Evolutionary conservation across 495 filamentous ascomycete species (phyloP), one percentile per base, ranked within the genome.

Genomic region (Penicillium samsonianum): DNA sequence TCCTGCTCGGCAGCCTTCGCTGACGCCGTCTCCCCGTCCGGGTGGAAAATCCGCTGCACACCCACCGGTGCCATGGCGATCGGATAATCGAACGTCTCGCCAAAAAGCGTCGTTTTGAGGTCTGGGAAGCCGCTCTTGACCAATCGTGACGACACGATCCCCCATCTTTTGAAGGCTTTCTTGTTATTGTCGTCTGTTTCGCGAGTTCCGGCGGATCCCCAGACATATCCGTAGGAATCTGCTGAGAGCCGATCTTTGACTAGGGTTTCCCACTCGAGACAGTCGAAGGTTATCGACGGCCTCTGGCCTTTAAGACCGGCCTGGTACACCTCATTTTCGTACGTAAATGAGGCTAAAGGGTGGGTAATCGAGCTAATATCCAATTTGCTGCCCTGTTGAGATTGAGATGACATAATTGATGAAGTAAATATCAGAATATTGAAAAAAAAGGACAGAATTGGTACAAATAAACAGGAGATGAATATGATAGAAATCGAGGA

Each of bases 21-120:
- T 9, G 76, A 60, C 4, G 74, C 80, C 0, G 53, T 60, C 55
- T 83, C 82, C 9, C 67, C 74, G 45, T 78, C 71, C 11, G 54
- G 53, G 63, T 85, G 76, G 59, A 82, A 83, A 35, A 82, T 79
- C 3, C 49, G 50, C 53, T 85, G 79, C 2, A 83, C 81, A 11
- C 82, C 80, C 0, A 84, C 68, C 1, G 82, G 81, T 3, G 80
- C 80, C 62, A 83, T 71, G 3, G 81, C 61, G 25, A 84, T 54
- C 6, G 82, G 81, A 31, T 46, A 65, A 12, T 59, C 31, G 48
- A 62, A 69, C n/a, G 58, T 43, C 2, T 71, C 51, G 3, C 66
- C 65, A 33, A 71, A 69, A 0, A 71, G 22, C 7, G 25, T 59
- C 1, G 59, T 63, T 25, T 46, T 44, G 8, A 70, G 44, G 9